A percentile compares a stretch with the other conserved stretches of the same genome.
These are phyloP conservation scores for Cystobasidium sp. DNA, from an alignment of 1,284 basidiomycete species.

Conservation along the genomic window DNA sequence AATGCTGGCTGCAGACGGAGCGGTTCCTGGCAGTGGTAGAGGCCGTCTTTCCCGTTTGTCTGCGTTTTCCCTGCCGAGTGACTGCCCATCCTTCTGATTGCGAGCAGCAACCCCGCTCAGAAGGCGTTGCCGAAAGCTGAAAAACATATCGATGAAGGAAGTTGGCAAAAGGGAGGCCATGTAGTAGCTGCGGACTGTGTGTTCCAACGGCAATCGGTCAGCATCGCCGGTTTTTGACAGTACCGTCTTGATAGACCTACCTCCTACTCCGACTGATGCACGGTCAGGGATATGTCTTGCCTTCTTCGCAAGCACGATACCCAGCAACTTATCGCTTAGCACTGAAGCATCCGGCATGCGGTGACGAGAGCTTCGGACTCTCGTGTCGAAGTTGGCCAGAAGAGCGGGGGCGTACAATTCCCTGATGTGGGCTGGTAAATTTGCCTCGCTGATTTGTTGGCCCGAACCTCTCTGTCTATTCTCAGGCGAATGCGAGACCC, in stretches of 20 bases:
- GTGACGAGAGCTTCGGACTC: conserved; percentile 5
- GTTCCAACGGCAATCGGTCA: not conserved
- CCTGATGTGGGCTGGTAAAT: conserved; percentile 23
- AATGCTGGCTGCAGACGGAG: not conserved
- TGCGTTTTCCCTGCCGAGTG: not conserved
- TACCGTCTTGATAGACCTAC: conserved; percentile 11
- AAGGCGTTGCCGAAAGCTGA: conserved; percentile 31
- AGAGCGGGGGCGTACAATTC: conserved; percentile 33
- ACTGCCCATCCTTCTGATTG: not conserved
- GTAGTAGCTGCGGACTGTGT: conserved; percentile 35
- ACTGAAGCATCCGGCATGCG: conserved; percentile 21
- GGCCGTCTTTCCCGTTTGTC: conserved; percentile 8
- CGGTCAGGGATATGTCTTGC: conserved; percentile 22
- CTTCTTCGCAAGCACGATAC: conserved; percentile 11
- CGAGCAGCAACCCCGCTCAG: not conserved
- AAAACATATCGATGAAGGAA: conserved; percentile 28
- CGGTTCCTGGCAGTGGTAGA: conserved; percentile 30
- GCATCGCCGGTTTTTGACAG: not conserved
- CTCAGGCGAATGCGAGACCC: conserved; percentile 22
- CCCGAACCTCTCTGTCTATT: not conserved
- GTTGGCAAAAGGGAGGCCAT: conserved; percentile 38
- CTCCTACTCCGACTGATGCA: conserved; percentile 28
- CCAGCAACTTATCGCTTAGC: conserved; percentile 20
- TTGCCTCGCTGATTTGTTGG: not conserved
- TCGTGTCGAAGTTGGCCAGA: conserved; percentile 7